phyloP scores from a whole-genome alignment of 2,329 filamentous ascomycete genomes.

The Diaporthe ilicicola region DNA sequence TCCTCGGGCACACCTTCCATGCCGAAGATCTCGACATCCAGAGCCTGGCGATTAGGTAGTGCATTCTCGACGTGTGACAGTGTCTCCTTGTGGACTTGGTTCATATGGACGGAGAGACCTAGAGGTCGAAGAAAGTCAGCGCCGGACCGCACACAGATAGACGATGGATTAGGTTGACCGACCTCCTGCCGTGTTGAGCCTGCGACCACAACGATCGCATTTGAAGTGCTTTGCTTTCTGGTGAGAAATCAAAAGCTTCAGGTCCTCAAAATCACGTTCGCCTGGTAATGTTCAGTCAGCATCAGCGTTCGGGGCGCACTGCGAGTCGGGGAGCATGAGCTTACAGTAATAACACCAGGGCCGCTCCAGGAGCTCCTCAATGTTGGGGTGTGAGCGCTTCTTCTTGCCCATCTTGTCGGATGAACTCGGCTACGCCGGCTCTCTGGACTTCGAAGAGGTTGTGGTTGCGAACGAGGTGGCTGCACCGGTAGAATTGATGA shows the following conservation, averaged over 20 bases:
- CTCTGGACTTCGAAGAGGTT: too few relatives aligned
- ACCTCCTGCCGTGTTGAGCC: conserved; percentile 96
- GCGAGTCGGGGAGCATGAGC: conserved; percentile 36
- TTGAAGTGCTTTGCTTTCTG: conserved; percentile 99
- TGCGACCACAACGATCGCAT: conserved; percentile 87
- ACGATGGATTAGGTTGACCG: conserved; percentile 41
- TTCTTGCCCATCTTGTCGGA: conserved; percentile 81
- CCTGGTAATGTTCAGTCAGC: conserved; percentile 51
- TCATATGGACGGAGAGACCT: conserved; percentile 97
- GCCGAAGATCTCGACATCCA: conserved; percentile 96
- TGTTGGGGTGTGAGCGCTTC: conserved; percentile 83
- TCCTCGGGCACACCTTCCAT: conserved; percentile 97
- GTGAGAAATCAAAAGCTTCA: conserved; percentile 95
- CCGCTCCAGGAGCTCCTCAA: conserved; percentile 86
- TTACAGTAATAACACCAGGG: conserved; percentile 98
- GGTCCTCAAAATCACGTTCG: conserved; percentile 96
- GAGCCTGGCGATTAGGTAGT: conserved; percentile 81
- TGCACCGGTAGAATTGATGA: neutral
- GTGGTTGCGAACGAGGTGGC: too few relatives aligned
- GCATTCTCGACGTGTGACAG: conserved; percentile 91
- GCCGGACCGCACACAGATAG: neutral
- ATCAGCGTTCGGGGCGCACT: neutral
- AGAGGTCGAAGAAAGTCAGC: conserved; percentile 26
- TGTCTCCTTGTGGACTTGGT: conserved; percentile 96
- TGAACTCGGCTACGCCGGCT: neutral